Conservation (phyloP, 805 yeast species). For the Metschnikowia henanensis region DNA sequence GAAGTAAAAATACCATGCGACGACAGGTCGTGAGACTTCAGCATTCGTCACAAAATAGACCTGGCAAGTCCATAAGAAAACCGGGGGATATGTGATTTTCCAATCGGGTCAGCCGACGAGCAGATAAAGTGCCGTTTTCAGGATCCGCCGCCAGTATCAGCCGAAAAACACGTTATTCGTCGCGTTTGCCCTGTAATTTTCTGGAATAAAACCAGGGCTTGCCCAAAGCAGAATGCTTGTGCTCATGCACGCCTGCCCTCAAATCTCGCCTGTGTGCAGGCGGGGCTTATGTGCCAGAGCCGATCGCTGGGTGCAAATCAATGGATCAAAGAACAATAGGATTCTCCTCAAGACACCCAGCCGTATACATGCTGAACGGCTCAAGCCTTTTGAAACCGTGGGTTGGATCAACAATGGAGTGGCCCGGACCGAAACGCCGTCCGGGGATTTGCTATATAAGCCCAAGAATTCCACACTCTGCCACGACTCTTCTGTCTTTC, state of each 20-base stretch:
- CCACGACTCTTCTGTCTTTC: neutral
- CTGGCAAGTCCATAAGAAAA: too few relatives aligned
- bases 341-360: conserved; percentile 3
- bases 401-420: neutral
- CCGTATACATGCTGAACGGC: neutral
- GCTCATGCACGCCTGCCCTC: conserved; percentile 4
- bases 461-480: neutral
- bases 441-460: neutral
- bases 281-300: neutral
- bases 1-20: too few relatives aligned
- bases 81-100: too few relatives aligned
- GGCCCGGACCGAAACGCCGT: neutral
- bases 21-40: too few relatives aligned
- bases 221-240: neutral
- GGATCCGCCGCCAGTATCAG: too few relatives aligned
- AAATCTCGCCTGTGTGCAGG: neutral
- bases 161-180: too few relatives aligned
- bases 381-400: neutral
- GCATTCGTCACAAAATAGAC: too few relatives aligned
- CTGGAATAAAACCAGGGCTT: too few relatives aligned
- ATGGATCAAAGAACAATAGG: neutral
- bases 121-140: too few relatives aligned
- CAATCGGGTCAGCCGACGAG: too few relatives aligned
- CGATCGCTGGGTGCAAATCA: conserved; percentile 9
- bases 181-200: too few relatives aligned